Percentiles rank a stretch among this genome's conserved stretches.
Conservation (phyloP, 345 rosid genomes). For the Dipteronia sinensis region DNA sequence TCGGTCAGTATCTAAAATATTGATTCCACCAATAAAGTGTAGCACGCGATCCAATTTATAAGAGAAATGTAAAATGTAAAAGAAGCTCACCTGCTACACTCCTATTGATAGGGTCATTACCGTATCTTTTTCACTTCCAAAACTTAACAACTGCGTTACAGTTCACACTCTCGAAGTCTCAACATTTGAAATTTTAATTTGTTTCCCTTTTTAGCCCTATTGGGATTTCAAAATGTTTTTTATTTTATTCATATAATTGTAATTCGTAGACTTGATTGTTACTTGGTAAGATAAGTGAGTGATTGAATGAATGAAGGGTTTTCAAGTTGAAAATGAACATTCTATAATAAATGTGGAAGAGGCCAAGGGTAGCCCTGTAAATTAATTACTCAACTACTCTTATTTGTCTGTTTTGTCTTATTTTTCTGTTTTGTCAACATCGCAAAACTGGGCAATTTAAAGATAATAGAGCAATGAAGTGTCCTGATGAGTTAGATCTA, state of each 20-base stretch:
- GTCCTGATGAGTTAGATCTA: neutral
- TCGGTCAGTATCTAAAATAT: too few species aligned
- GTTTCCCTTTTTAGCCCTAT: neutral
- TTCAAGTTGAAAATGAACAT: slow-evolving; percentile 2
- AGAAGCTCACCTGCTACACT: too few species aligned
- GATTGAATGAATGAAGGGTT: neutral
- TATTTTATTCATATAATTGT: neutral
- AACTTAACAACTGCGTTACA: neutral
- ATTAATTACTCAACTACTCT: slow-evolving; percentile 1
- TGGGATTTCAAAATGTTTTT: neutral
- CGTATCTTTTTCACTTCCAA: too few species aligned
- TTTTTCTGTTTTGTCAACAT: slow-evolving; percentile 27
- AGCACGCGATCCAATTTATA: too few species aligned
- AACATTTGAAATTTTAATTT: neutral
- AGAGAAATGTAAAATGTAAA: too few species aligned
- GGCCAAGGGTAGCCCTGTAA: neutral
- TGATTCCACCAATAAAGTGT: too few species aligned
- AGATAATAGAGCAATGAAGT: slow-evolving; percentile 14
- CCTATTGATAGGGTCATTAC: too few species aligned
- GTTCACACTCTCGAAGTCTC: too few species aligned
- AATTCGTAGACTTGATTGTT: neutral
- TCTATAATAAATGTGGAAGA: slow-evolving; percentile 1
- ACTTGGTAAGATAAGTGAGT: neutral
- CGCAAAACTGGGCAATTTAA: slow-evolving; percentile 8
- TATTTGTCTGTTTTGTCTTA: slow-evolving; percentile 12